phyloP scores from a whole-genome alignment of 257 asterid genomes.

The Verbascum thapsus region DNA sequence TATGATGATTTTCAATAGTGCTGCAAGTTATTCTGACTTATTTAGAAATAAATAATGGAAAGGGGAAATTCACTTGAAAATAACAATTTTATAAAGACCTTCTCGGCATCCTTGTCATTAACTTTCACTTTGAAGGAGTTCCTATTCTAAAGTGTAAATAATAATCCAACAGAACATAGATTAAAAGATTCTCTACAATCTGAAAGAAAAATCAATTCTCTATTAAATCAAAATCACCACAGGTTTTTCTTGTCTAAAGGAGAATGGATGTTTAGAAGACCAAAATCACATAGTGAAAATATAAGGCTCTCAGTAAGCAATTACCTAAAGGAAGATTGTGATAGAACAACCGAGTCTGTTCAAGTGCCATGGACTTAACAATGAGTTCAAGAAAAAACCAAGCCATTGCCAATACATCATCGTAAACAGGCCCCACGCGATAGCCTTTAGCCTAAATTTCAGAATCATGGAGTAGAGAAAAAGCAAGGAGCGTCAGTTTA shows the following conservation, averaged over 20 bases:
- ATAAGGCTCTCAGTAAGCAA: constrained; percentile 24
- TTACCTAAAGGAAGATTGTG: constrained; percentile 89
- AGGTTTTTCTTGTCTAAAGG: not conserved
- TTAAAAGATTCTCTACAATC: not conserved
- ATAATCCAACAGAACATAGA: not conserved
- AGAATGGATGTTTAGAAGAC: constrained; percentile 16
- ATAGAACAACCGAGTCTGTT: constrained; percentile 89
- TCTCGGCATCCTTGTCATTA: not conserved
- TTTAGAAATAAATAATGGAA: not conserved
- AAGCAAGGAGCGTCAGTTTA: constrained; percentile 25
- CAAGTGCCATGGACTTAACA: constrained; percentile 96
- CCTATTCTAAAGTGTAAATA: not conserved
- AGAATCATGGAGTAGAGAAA: constrained; percentile 33
- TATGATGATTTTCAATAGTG: not conserved
- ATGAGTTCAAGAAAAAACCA: constrained; percentile 98
- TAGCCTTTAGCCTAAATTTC: constrained; percentile 88
- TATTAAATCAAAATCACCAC: not conserved
- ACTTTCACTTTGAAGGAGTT: not conserved
- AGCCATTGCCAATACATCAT: constrained; percentile 99
- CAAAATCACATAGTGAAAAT: constrained; percentile 22
- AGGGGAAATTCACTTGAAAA: not conserved
- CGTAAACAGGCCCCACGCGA: constrained; percentile 99
- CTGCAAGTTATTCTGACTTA: constrained; percentile 8
- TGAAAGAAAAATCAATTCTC: constrained; percentile 12
- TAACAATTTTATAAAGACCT: not conserved